A percentile compares a stretch with the other conserved stretches of the same genome.
Conservation (phyloP, 1,139 yeast genomes). For the Suhomyces panamericanus region DNA sequence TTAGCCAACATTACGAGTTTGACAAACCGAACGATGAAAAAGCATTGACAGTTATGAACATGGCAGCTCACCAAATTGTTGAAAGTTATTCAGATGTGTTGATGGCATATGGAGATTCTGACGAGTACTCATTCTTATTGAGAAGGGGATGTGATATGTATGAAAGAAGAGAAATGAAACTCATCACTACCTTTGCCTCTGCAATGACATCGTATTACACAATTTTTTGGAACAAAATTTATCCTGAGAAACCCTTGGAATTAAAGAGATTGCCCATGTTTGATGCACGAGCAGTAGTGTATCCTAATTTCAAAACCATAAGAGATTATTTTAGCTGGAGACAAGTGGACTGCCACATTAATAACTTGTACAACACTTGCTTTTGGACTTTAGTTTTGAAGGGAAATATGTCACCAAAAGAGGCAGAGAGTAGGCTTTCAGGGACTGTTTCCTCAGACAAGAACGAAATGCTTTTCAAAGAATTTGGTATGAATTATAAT, state of each 20-base stretch:
- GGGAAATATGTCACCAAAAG: constrained; percentile 71
- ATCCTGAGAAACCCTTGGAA: constrained; percentile 45
- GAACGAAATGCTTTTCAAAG: constrained; percentile 76
- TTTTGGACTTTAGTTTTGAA: constrained; percentile 82
- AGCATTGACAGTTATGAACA: constrained; percentile 80
- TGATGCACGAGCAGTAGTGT: constrained; percentile 87
- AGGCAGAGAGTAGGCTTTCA: constrained; percentile 70
- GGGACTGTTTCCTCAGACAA: constrained; percentile 84
- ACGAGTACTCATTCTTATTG: constrained; percentile 85
- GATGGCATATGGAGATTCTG: constrained; percentile 92
- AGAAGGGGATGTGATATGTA: constrained; percentile 62
- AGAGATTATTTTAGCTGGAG: constrained; percentile 93
- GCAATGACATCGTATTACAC: constrained; percentile 78
- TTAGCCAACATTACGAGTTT: constrained; percentile 71
- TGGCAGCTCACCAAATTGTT: constrained; percentile 70
- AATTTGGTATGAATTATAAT: constrained; percentile 85
- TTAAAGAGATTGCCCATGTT: constrained; percentile 70
- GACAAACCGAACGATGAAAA: constrained; percentile 81
- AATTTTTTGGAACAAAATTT: constrained; percentile 60
- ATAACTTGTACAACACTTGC: constrained; percentile 87
- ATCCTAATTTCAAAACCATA: constrained; percentile 63
- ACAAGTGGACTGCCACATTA: constrained; percentile 95
- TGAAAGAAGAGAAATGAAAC: constrained; percentile 78
- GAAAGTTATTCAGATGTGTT: constrained; percentile 66
- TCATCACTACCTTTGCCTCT: constrained; percentile 79